These are phyloP conservation scores for Verticillium zaregamsianum DNA, from an alignment of 2,329 filamentous ascomycete species.

Conservation along the genomic window DNA sequence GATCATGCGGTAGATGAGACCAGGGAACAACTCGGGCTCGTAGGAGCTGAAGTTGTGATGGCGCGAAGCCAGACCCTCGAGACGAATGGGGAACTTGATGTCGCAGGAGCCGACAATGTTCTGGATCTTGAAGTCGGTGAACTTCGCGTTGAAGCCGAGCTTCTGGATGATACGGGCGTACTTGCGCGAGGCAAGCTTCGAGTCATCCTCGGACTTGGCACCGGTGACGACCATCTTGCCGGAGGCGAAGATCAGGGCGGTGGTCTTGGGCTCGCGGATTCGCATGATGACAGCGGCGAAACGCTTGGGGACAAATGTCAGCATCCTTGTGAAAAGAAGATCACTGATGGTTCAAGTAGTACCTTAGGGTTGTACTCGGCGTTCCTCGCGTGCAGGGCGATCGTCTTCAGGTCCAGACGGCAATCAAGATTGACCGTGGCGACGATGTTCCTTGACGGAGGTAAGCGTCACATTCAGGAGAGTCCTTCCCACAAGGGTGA, in stretches of 20 bases:
- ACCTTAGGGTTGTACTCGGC: constrained; percentile 99
- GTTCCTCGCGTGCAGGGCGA: constrained; percentile 95
- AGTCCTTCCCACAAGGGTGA: constrained; percentile 33
- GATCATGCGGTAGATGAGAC: constrained; percentile 99
- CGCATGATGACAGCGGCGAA: constrained; percentile 99
- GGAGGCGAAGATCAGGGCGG: constrained; percentile 93
- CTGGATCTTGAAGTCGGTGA: constrained; percentile 99
- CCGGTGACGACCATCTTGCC: constrained; percentile 99
- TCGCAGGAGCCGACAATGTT: constrained; percentile 99
- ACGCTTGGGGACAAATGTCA: constrained; percentile 57
- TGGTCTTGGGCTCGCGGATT: constrained; percentile 98
- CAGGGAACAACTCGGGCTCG: constrained; percentile 96
- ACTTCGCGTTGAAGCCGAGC: constrained; percentile 98
- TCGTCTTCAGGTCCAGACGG: constrained; percentile 96
- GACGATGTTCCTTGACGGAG: constrained; percentile 84
- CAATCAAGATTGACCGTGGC: constrained; percentile 98
- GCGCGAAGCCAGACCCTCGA: constrained; percentile 91
- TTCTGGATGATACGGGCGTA: constrained; percentile 99
- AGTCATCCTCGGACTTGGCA: constrained; percentile 96
- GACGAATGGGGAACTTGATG: constrained; percentile 97
- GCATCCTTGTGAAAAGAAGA: constrained; percentile 14
- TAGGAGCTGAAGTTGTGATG: constrained; percentile 99
- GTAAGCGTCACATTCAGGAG: constrained; percentile 48
- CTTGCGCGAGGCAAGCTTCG: constrained; percentile 93
- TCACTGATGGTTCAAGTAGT: constrained; percentile 28